Evolutionary conservation across 2,329 filamentous ascomycete genomes (phyloP), one percentile per base, ranked within the genome.

Genomic region (Cladosporium sp.): DNA sequence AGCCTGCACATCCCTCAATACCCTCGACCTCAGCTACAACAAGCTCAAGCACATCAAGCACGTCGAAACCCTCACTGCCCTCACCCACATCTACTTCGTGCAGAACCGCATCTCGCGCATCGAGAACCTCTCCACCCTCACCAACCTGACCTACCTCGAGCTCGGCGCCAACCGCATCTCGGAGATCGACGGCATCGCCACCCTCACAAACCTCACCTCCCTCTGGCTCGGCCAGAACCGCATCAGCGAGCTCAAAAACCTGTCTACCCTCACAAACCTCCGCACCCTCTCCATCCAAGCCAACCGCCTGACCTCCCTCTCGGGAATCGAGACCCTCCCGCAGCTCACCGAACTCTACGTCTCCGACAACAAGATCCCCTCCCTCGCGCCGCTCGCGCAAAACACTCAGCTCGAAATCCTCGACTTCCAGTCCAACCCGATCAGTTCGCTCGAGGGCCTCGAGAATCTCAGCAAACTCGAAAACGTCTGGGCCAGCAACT

Each of bases 21-120:
- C 83, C 65, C 86, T 99, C 64, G 95, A 99, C 77, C 84, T 99
- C 61, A 96, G 91, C 78, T 99, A 97, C 86, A 99, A 99, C 83
- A 98, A 98, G 83, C 94, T 99, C 82, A 97, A 97, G 78, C 93
- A 97, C 79, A 96, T 99, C 82, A 97, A 96, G 79, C 88, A 94
- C 73, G 82, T 98, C 70, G 85, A 85, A 66, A 90, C 94, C 73
- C 81, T 99, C 66, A 89, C 82, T 26, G 85, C 92, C 63, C 85
- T 98, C 65, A 90, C 85, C 68, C 92, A 98, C 71, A 77, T 99
- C 3, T 99, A 91, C 78, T 91, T 99, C 72, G 92, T 98, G 59
- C 92, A 96, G 75, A 98, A 99, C 80, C 95, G 95, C 78, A 96
- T 99, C 75, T 85, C 86, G 70, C 88, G 84, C 64, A 97, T 99